Base-by-base conservation (phyloP, 2,329 filamentous ascomycete genomes). In the Ophiostoma pallidulum region DNA sequence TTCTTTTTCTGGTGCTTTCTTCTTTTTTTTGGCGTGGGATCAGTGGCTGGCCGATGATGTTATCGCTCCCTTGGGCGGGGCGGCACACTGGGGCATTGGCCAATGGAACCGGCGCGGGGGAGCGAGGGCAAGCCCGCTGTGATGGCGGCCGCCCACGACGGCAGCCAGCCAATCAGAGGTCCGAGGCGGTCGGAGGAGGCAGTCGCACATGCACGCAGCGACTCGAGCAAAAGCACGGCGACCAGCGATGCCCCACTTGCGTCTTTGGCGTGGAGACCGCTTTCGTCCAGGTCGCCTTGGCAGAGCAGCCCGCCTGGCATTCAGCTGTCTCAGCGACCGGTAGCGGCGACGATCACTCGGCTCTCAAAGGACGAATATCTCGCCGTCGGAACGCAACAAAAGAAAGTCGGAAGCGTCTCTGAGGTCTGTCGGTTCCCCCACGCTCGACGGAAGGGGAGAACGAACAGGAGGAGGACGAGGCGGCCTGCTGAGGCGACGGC, bases 51-150 rank as follows among this genome's bases (percentile, higher is more conserved):
- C 44, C 40, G 45, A 55, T 52, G 53, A 55, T 53, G 51, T 31
- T 49, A 53, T 52, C 48, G 45, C 26, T 38, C 24, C 45, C 44
- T 31, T 26, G n/a, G 24, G 22, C 39, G 32, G 44, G 26, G 49
- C n/a, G n/a, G n/a, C n/a, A n/a, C n/a, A n/a, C n/a, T n/a, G n/a
- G 47, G 41, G 46, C 51, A 53, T 55, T 55, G 51, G 41, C 51
- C 53, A 55, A 55, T 55, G 37, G 48, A 39, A 51, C 41, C 24
- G 26, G 41, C 42, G 39, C 37, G 47, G 45, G 47, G 44, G 24
- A 20, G 38, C 9, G 35, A 37, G 35, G 18, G 35, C 35, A 37
- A 8, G 16, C 18, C 35, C 35, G 18, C 8, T 16, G 18, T 16
- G 18, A 12, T 37, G 35, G 35, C 35, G 35, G 35, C 35, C 18